phyloP scores from a whole-genome alignment of 768 basidiomycete genomes.

The Boletus huronensis region DNA sequence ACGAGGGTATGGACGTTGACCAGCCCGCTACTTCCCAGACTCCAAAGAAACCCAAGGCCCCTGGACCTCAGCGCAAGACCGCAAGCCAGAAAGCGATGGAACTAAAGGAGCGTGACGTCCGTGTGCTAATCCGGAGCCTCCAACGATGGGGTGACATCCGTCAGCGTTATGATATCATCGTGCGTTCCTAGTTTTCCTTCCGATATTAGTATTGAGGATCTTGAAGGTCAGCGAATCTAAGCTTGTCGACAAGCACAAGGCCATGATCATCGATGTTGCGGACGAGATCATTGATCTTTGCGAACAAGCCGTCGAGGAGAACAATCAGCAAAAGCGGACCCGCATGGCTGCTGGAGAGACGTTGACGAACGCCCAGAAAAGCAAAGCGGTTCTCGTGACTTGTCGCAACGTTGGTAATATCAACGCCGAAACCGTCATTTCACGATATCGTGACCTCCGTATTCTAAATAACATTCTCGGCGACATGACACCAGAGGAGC shows the following conservation, averaged over 20 bases:
- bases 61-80: slow-evolving; percentile 77
- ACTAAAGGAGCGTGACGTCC: slow-evolving; percentile 94
- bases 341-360: slow-evolving; percentile 82
- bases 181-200: slow-evolving; percentile 40
- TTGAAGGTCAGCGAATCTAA: slow-evolving; percentile 81
- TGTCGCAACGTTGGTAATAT: slow-evolving; percentile 89
- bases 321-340: slow-evolving; percentile 74
- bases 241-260: slow-evolving; percentile 89
- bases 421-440: slow-evolving; percentile 96
- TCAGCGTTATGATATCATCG: slow-evolving; percentile 90
- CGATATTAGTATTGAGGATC: neutral
- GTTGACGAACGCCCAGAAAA: slow-evolving; percentile 89
- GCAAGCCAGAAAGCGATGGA: slow-evolving; percentile 95
- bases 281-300: slow-evolving; percentile 93
- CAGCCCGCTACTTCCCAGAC: slow-evolving; percentile 59
- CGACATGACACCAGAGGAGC: slow-evolving; percentile 58
- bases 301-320: slow-evolving; percentile 76
- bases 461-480: slow-evolving; percentile 80
- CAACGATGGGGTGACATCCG: slow-evolving; percentile 98
- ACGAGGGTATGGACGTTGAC: slow-evolving; percentile 92
- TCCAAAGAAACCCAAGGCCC: slow-evolving; percentile 70
- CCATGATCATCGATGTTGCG: slow-evolving; percentile 84
- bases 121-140: slow-evolving; percentile 89
- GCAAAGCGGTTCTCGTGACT: slow-evolving; percentile 93
- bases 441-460: slow-evolving; percentile 82